phyloP scores from a whole-genome alignment of 495 filamentous ascomycete genomes.

The Penicillium chermesinum region DNA sequence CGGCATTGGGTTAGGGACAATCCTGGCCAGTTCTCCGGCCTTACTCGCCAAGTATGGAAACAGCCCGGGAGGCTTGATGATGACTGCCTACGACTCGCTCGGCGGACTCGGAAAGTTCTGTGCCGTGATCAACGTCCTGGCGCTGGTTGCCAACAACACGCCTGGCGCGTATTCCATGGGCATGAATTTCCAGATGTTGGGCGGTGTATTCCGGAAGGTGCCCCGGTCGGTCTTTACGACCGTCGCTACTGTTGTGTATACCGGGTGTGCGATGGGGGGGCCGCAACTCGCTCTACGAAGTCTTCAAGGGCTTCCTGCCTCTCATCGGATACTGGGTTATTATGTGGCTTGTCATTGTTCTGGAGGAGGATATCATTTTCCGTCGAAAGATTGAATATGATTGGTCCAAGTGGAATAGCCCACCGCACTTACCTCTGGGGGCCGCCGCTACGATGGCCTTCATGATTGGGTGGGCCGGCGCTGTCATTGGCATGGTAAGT shows the following conservation, averaged over 20 bases:
- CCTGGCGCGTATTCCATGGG: slow-evolving; percentile 67
- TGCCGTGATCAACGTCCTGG: slow-evolving; percentile 61
- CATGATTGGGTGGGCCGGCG: slow-evolving; percentile 46
- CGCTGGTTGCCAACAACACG: slow-evolving; percentile 65
- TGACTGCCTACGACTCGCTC: slow-evolving; percentile 57
- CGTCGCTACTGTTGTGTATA: slow-evolving; percentile 37
- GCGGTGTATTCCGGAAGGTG: slow-evolving; percentile 53
- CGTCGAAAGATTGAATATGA: slow-evolving; percentile 32
- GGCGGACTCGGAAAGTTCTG: slow-evolving; percentile 67
- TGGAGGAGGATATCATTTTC: slow-evolving; percentile 45
- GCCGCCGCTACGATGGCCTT: slow-evolving; percentile 43
- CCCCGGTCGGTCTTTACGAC: slow-evolving; percentile 64
- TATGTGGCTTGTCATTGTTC: slow-evolving; percentile 40
- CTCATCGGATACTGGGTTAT: slow-evolving; percentile 50
- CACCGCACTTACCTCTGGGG: slow-evolving; percentile 37
- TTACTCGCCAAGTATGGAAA: slow-evolving; percentile 53
- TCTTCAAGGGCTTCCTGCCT: slow-evolving; percentile 46
- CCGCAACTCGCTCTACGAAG: slow-evolving; percentile 39
- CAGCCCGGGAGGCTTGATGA: slow-evolving; percentile 60
- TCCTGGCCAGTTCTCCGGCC: slow-evolving; percentile 44
- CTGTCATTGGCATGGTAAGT: slow-evolving; percentile 46
- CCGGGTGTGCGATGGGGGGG: slow-evolving; percentile 47
- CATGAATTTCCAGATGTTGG: slow-evolving; percentile 70
- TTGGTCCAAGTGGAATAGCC: slow-evolving; percentile 45
- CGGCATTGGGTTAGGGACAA: slow-evolving; percentile 66